Evolutionary conservation across 1,284 basidiomycete species (phyloP), one percentile per base, ranked within the genome.

Genomic region (Sporisorium reilianum): DNA sequence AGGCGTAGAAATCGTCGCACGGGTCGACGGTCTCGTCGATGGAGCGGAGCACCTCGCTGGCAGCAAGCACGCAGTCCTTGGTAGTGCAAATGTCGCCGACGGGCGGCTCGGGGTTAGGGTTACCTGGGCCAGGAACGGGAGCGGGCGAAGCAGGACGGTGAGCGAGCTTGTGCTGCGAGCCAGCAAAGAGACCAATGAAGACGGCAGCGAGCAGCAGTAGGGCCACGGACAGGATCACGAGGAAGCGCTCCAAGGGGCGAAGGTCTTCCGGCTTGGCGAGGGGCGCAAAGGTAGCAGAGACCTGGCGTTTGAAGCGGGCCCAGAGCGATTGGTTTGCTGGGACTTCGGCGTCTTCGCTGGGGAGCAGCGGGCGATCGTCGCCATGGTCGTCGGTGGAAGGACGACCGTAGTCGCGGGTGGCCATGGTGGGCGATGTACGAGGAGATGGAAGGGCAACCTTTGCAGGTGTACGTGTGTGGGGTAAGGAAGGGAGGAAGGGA

Each of bases 1-100:
- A 99, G 71, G 91, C 89, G 84, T 96, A 97, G 84, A 98, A 98
- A 86, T 95, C 91, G 77, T 97, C 93, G 86, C 96, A 99, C 0
- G 96, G 96, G 84, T 98, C 93, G 75, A 92, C 88, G 4, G 90
- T 88, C 14, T 89, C 88, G 84, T 99, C 95, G 50, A 99, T 87
- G 3, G 90, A 90, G 25, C 90, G 89, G 26, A 98, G 87, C 64
- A 99, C 91, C 1, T 90, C 89, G 3, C 93, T 91, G 5, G 96
- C 91, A 14, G 95, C 88, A 48, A 91, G 86, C 55, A 98, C 91
- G 82, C 96, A 99, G 69, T 91, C 89, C 18, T 91, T 84, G 8
- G 92, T 90, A 40, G 92, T 86, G 86, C 96, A 99, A 6, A 89
- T 76, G 38, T 73, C 70, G 50, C 70, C 77, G 49, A 64, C 63